Evolutionary conservation across 2,329 filamentous ascomycete species (phyloP), one percentile per base, ranked within the genome.

Genomic region (Madurella fahalii): DNA sequence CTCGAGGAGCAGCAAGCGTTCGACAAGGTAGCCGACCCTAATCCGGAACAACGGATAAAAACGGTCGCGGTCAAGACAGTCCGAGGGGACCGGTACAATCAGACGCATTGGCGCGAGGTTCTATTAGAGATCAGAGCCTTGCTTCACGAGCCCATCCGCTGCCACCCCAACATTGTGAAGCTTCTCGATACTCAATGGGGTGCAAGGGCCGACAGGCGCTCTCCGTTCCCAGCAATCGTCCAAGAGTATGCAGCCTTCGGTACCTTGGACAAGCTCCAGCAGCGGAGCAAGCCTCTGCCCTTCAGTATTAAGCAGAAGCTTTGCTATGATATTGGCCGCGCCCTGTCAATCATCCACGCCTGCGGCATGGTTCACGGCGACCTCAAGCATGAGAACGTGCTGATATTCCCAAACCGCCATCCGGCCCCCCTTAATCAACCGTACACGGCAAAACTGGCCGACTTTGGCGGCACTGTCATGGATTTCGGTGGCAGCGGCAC

Each of bases 221-320:
- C 57, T 2, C 49, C 49, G 5, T 59, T 59, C 41, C 57, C 57
- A 4, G 39, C 37, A 5, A 37, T 57, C 7, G 17, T 59, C 18
- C 52, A 55, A 16, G 57, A 59, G 32, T 53, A 50, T 17, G 57
- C 54, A 8, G 42, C 45, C 32, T 59, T 50, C 20, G 57, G 57
- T 13, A 57, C 57, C 13, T 45, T 57, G 2, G 51, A 52, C 49
- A 50, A 42, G 13, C 49, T 59, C 4, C 57, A 59, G 49, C 42
- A 50, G 4, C 25, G 37, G 13, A 44, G 39, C 15, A 18, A n/a
- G n/a, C 41, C 46, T 12, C 54, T 57, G 7, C 54, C 54, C 0
- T 59, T 59, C 39, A 47, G 51, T 12, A 53, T 59, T 52, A 59
- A 57, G 47, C 57, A 59, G 39, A 59, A 59, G 40, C 54, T 59